A percentile compares a stretch with the other conserved stretches of the same genome.
Conservation (phyloP, 805 yeast species). For the Phaffomyces thermotolerans region DNA sequence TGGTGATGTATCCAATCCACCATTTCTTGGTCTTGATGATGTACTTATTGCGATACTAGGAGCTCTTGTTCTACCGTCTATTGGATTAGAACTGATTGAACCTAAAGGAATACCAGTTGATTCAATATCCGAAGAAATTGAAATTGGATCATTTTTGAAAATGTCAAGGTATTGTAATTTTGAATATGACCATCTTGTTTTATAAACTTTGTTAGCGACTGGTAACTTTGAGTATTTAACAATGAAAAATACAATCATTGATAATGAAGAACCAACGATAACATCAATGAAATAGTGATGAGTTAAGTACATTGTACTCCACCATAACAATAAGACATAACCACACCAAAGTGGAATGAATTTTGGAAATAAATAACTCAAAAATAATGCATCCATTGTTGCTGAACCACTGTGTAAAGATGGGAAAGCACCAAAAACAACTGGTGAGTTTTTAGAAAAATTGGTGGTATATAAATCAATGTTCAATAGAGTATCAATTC, state of each 20-base stretch:
- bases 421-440: slow-evolving; percentile 87
- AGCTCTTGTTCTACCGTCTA: slow-evolving; percentile 4
- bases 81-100: background rate
- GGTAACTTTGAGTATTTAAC: slow-evolving; percentile 70
- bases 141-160: slow-evolving; percentile 6
- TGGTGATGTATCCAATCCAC: background rate
- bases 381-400: slow-evolving; percentile 84
- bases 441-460: slow-evolving; percentile 74
- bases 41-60: background rate
- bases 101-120: background rate
- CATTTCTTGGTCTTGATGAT: slow-evolving; percentile 4
- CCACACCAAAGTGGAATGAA: slow-evolving; percentile 55
- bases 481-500: slow-evolving; percentile 77
- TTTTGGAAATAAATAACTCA: slow-evolving; percentile 75
- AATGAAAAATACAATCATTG: slow-evolving; percentile 61
- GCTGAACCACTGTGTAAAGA: slow-evolving; percentile 93
- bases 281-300: slow-evolving; percentile 94
- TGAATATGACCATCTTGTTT: slow-evolving; percentile 64
- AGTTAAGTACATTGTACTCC: slow-evolving; percentile 96
- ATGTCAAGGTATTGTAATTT: slow-evolving; percentile 5
- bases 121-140: slow-evolving; percentile 4
- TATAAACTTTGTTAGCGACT: slow-evolving; percentile 38
- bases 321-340: slow-evolving; percentile 94
- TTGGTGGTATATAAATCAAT: slow-evolving; percentile 76
- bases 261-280: slow-evolving; percentile 86